These are phyloP conservation scores for Pelargonium cotyledonis DNA, from an alignment of 441 rosid genomes.

Conservation along the genomic window DNA sequence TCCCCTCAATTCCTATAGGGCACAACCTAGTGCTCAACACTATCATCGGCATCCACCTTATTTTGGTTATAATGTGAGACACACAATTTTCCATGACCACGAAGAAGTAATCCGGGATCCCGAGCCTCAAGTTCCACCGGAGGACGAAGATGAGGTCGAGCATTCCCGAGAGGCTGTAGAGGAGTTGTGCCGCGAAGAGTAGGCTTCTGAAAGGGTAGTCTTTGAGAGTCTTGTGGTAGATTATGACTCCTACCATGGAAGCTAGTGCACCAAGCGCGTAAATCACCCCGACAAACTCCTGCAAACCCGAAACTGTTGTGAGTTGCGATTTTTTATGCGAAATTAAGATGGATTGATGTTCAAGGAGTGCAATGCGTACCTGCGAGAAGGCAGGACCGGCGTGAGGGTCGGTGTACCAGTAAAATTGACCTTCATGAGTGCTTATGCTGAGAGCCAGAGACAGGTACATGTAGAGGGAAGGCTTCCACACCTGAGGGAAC, in stretches of 20 bases:
- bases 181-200: constrained; percentile 53
- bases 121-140: constrained; percentile 52
- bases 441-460: constrained; percentile 70
- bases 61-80: constrained; percentile 42
- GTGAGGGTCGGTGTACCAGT: constrained; percentile 75
- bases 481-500: constrained; percentile 76
- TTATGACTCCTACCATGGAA: constrained; percentile 61
- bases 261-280: constrained; percentile 71
- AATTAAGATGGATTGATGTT: not conserved
- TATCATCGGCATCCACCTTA: constrained; percentile 75
- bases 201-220: constrained; percentile 48
- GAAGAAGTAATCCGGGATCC: constrained; percentile 71
- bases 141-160: constrained; percentile 58
- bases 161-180: constrained; percentile 58
- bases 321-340: not conserved
- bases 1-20: constrained; percentile 74
- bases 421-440: constrained; percentile 77
- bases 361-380: constrained; percentile 21
- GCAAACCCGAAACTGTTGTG: constrained; percentile 7
- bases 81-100: constrained; percentile 65
- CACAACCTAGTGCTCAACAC: constrained; percentile 65
- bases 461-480: constrained; percentile 68
- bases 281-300: constrained; percentile 64
- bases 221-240: constrained; percentile 64
- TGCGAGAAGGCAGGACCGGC: constrained; percentile 80